phyloP scores from a whole-genome alignment of 768 basidiomycete genomes.

The Lactarius tabidus region DNA sequence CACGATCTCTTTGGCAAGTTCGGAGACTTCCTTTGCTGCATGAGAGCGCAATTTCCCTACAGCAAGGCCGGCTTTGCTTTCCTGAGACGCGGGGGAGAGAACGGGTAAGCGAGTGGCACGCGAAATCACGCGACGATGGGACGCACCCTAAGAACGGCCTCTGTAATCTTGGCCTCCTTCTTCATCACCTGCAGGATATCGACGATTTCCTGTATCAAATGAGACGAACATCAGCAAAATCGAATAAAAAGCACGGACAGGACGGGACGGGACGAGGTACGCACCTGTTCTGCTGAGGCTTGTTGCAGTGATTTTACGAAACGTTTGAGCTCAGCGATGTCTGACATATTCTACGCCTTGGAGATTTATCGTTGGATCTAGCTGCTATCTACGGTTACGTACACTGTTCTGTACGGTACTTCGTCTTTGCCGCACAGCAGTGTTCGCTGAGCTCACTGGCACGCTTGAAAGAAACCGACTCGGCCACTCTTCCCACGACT shows the following conservation, averaged over 20 bases:
- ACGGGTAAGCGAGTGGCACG: slow-evolving; percentile 17
- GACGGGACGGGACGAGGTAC: slow-evolving; percentile 25
- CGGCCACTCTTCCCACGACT: neutral
- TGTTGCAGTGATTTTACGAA: slow-evolving; percentile 26
- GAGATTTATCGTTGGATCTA: slow-evolving; percentile 15
- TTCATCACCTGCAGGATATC: slow-evolving; percentile 59
- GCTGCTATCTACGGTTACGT: slow-evolving; percentile 22
- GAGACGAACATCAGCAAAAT: slow-evolving; percentile 31
- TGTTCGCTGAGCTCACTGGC: neutral
- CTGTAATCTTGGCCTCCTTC: slow-evolving; percentile 63
- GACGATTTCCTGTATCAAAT: slow-evolving; percentile 52
- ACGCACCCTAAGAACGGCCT: slow-evolving; percentile 70
- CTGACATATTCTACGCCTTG: slow-evolving; percentile 24
- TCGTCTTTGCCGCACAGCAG: slow-evolving; percentile 9
- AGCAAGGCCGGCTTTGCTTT: slow-evolving; percentile 88
- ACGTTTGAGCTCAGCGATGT: slow-evolving; percentile 24
- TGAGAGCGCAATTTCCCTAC: slow-evolving; percentile 86
- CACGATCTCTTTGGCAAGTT: slow-evolving; percentile 86
- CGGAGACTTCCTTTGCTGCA: slow-evolving; percentile 64
- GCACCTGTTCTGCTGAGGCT: slow-evolving; percentile 21
- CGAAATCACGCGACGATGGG: slow-evolving; percentile 29
- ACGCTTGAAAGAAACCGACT: neutral
- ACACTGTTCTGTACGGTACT: slow-evolving; percentile 22
- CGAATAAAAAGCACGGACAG: slow-evolving; percentile 10
- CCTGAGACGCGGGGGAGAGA: slow-evolving; percentile 42